Conservation (phyloP, 2,329 filamentous ascomycete species). For the Aspergillus persii region DNA sequence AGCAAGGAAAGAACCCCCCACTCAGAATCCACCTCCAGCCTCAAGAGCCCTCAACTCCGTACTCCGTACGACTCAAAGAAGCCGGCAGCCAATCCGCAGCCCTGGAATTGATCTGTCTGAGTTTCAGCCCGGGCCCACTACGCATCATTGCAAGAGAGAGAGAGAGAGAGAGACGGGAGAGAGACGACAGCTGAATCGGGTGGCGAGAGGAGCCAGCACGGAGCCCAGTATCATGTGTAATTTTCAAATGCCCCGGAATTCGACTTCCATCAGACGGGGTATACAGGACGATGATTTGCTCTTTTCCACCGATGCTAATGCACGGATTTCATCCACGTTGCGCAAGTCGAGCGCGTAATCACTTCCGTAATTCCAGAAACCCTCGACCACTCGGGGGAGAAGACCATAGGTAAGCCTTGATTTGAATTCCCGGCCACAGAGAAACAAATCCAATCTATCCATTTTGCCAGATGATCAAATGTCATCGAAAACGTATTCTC, state of each 20-base stretch:
- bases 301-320: background rate
- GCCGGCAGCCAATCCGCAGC: conserved; percentile 1
- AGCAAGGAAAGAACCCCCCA: background rate
- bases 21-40: background rate
- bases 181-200: conserved; percentile 19
- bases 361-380: no score
- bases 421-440: no score
- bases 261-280: background rate
- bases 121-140: conserved; percentile 2
- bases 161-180: background rate
- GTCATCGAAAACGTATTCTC: no score
- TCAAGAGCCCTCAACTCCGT: background rate
- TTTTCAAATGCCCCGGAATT: background rate
- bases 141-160: background rate
- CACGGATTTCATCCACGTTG: no score
- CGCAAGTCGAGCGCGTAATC: no score
- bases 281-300: background rate
- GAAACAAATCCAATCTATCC: no score
- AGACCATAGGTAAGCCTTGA: no score
- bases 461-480: no score
- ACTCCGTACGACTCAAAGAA: background rate
- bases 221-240: no score
- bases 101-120: background rate
- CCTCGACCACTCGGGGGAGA: no score
- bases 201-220: conserved; percentile 8